phyloP scores from a whole-genome alignment of 345 rosid genomes.

The Cardamine chenopodiifolia region DNA sequence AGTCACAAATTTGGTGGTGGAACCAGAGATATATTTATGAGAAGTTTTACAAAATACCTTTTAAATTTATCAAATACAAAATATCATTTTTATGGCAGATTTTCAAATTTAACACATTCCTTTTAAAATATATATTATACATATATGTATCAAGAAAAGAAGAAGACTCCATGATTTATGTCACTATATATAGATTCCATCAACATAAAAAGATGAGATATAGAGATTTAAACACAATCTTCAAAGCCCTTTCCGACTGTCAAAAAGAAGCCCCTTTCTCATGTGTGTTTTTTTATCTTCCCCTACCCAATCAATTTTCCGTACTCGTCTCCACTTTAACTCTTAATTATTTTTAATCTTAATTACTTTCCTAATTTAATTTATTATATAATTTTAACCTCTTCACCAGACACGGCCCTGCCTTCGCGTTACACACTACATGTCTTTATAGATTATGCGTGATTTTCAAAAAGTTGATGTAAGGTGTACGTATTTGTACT shows the following conservation, averaged over 20 bases:
- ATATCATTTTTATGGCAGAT: background rate
- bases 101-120: background rate
- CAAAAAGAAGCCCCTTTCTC: conserved; percentile 44
- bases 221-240: conserved; percentile 41
- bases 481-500: background rate
- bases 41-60: background rate
- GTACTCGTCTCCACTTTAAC: conserved; percentile 29
- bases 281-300: conserved; percentile 38
- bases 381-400: background rate
- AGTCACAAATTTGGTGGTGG: background rate
- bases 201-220: conserved; percentile 30
- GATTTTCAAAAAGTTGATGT: conserved; percentile 1
- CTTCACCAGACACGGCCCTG: conserved; percentile 54
- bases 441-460: conserved; percentile 10
- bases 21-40: background rate
- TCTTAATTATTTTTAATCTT: conserved; percentile 7
- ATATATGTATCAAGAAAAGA: conserved; percentile 21
- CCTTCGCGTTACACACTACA: conserved; percentile 29
- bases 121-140: background rate
- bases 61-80: background rate
- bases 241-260: conserved; percentile 52
- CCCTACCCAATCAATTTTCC: conserved; percentile 43
- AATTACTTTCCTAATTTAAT: background rate
- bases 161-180: conserved; percentile 31
- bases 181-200: conserved; percentile 33